phyloP scores from a whole-genome alignment of 139 green algal genomes.

The Zygnema circumcarinatum region DNA sequence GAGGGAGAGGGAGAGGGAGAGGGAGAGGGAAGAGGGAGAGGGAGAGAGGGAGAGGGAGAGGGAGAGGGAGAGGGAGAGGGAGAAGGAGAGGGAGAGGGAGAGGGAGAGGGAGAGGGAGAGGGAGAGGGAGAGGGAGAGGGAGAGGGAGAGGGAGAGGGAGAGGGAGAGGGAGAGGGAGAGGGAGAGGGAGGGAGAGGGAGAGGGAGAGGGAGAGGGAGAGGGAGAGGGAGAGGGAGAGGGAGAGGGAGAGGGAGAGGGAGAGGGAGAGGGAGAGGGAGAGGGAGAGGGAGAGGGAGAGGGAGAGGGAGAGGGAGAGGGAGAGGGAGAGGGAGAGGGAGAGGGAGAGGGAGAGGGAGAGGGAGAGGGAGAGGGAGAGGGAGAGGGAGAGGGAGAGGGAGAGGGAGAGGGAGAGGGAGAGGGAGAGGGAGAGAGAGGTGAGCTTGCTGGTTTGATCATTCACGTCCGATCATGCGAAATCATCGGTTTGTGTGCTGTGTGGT shows the following conservation, averaged over 20 bases:
- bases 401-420: not conserved
- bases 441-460: too few species aligned
- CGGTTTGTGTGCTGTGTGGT: too few species aligned
- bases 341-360: constrained; percentile 9
- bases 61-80: not conserved
- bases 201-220: constrained; percentile 17
- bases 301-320: constrained; percentile 28
- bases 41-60: not conserved
- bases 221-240: not conserved
- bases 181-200: constrained; percentile 31
- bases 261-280: not conserved
- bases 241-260: not conserved
- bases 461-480: too few species aligned
- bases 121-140: not conserved
- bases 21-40: not conserved
- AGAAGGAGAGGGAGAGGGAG: not conserved
- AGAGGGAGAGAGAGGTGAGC: constrained; percentile 27
- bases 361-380: not conserved
- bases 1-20: not conserved
- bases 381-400: not conserved
- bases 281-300: constrained; percentile 1
- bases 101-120: not conserved
- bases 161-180: too few species aligned
- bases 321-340: not conserved
- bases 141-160: not conserved